Base-by-base conservation (phyloP, 371 early-diverging fungal genomes). In the Mucor circinelloides region DNA sequence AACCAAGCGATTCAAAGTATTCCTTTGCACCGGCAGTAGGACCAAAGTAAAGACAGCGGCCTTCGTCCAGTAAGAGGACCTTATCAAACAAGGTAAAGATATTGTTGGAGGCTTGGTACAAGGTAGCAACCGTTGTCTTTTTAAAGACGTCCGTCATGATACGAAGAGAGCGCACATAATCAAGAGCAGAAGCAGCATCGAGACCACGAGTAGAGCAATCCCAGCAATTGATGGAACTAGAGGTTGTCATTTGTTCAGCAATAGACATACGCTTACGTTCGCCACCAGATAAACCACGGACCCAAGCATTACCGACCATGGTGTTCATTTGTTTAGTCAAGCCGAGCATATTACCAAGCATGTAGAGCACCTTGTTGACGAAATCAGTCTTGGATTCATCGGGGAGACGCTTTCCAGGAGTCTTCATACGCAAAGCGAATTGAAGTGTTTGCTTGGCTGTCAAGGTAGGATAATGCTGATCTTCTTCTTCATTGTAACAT, bases 151-250 rank as follows among this genome's bases (percentile, higher is more conserved):
- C 84, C 1, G 84, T 82, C 71, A 80, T 77, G 59, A 85, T 80
- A 64, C 85, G 84, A 32, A 90, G 79, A 40, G 84, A 81, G 55
- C 84, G 72, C 19, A 89, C 74, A 62, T 89, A 87, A 68, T 89
- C 88, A 15, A 89, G 78, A 46, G 95, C 93, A 27, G 90, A 91
- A 55, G 91, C 88, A 17, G 91, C 83, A 78, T 95, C 96, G 15
- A 95, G 71, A 46, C 94, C 94, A 63, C 85, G 86, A 13, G 91
- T 91, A 42, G 90, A 88, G 54, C 91, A 91, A 68, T 94, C 93
- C 82, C 91, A 86, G 58, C 92, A 82, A 32, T 89, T 83, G 61
- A 91, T 78, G 19, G 83, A 76, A 25, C 90, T 85, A 56, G 78
- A 77, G 23, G 89, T 83, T 6, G 93, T 81, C 27, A 94, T 84